Evolutionary conservation across 441 rosid genomes (phyloP), one percentile per base, ranked within the genome.

Genomic region (Euphorbia corollata): DNA sequence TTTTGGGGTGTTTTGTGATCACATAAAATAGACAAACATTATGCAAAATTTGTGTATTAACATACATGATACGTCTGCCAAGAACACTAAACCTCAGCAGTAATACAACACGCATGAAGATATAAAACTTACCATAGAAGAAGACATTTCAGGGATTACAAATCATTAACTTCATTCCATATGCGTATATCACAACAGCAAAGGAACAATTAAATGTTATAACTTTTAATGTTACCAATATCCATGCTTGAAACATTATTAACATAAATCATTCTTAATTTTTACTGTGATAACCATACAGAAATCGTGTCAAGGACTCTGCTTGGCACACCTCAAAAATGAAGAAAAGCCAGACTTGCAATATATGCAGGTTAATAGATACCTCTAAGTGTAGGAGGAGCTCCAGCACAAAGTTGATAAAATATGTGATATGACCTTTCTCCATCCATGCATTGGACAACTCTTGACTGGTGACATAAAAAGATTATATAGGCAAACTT

Each of bases 381-480:
- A 91, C 99, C 99, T 86, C 87, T 82, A 64, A 95, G 88, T 23
- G 73, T 72, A 76, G 59, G 68, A 68, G 96, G 79, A 74, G 99
- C 99, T 67, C 99, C 99, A 63, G 90, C 96, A 78, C 99, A 95
- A 67, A 95, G 98, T 75, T 95, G 99, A 86, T 95, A 95, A 81
- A 95, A 95, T 82, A 95, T 86, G 78, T 95, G 99, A 81, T 95
- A 95, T 63, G 99, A 90, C 83, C 99, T 90, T 82, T 95, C 99
- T 69, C 97, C 97, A 63, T 88, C 93, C 56, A 86, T 83, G 85
- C 97, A 92, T 76, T 95, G 99, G 74, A 95, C 98, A 70, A 95
- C 98, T 83, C 99, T 90, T 68, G 99, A 95, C 99, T 95, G 95
- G 78, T 39, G 82, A 72, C 55, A 45, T 5, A 68, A 76, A 6